Evolutionary conservation across 257 asterid species (phyloP), one percentile per base, ranked within the genome.

Genomic region (Solanum pimpinellifolium): DNA sequence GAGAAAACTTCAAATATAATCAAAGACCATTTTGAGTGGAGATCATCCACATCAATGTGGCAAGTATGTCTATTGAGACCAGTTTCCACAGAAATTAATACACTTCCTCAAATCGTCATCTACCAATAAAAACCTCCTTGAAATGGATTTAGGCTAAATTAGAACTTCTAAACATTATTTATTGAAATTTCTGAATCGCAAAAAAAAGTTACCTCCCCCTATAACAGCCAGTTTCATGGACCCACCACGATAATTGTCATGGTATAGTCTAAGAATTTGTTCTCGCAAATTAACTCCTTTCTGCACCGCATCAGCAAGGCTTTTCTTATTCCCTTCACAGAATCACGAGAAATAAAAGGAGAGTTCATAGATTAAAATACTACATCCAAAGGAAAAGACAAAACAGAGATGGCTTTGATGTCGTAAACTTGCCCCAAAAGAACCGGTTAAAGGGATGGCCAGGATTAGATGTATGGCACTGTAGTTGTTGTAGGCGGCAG

Each of bases 221-320:
- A 97, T 95, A 84, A 97, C 91, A 77, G 92, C 98, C 86, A 97
- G 96, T 92, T 96, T 97, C 99, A 97, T 95, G 85, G 91, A 90
- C 89, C 94, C 98, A 88, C 98, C 99, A 89, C 86, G 88, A 89
- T 96, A 96, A 85, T 94, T 86, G 44, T 95, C 97, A 88, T 90
- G 88, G 92, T 97, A 95, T 88, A 97, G 88, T 86, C 93, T 92
- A 90, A 96, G 83, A 91, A 95, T 92, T 77, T 83, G 93, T 62
- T 97, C 98, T 86, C 99, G 90, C 92, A 95, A 90, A 91, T 95
- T 91, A 87, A 96, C 92, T 90, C 99, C 99, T 87, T 92, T 97
- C 90, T 96, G 98, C 91, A 92, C 90, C 10, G 98, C 99, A 93
- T 96, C 98, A 86, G 90, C 92, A 91, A 96, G 94, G 96, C 99